Base-by-base conservation (phyloP, 2,329 filamentous ascomycete species). In the Claviceps capensis region DNA sequence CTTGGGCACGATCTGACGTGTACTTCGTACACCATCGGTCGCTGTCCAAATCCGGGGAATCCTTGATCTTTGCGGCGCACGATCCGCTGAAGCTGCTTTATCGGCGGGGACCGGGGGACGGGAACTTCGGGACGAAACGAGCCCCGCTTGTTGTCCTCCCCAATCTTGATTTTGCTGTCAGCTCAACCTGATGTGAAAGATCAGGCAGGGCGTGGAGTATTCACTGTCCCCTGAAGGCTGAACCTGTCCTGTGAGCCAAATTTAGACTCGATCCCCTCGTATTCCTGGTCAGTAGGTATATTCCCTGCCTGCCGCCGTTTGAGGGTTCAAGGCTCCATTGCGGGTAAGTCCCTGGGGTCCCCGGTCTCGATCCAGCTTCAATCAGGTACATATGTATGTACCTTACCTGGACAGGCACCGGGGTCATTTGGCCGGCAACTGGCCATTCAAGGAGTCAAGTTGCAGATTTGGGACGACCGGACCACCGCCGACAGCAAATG, bases 21-120 rank as follows among this genome's bases (percentile, higher is more conserved):
- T 6, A 9, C 38, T 19, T 2, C 17, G 17, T 19, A 19, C 17
- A 19, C 17, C 36, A n/a, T 30, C 23, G 19, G 51, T 53, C 43
- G 43, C 52, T 50, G 51, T 17, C 36, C 22, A 19, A 53, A 42
- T 50, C 52, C 30, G 52, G 48, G 47, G 52, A 50, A 53, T 30
- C 52, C 52, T 53, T 34, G 52, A 53, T 48, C 17, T 22, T 44
- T 26, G 47, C 37, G 38, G 38, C n/a, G 37, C n/a, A 38, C 23
- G 26, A 48, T 36, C 46, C 40, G 36, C 45, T 26, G 23, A 26
- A 45, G 44, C 50, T 22, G 5, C 34, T 23, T 42, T 14, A 22
- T 43, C 44, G 5, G 37, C 48, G 44, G 50, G 44, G 22, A 26
- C 23, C 8, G 26, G 26, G 26, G 26, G 8, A 52, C 45, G 50